phyloP scores from a whole-genome alignment of 2,329 filamentous ascomycete genomes.

The Davidsoniella australis region DNA sequence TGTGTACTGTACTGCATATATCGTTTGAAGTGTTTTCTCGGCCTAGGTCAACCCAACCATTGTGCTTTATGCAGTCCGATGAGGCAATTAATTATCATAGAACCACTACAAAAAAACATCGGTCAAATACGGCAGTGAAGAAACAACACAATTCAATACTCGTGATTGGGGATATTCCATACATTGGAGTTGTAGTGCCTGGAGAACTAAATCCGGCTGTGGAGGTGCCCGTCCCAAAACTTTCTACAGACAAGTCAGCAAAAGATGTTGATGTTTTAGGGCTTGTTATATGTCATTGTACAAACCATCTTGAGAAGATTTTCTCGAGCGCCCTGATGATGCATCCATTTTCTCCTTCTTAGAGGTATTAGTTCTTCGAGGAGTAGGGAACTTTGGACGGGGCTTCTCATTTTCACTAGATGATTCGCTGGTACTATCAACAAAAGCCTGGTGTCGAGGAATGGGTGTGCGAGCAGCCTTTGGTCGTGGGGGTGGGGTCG shows the following conservation, averaged over 20 bases:
- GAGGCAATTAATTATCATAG: no score
- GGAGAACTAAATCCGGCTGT: background rate
- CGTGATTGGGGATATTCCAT: background rate
- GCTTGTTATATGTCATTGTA: no score
- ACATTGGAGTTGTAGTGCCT: conserved; percentile 8
- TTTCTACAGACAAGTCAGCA: background rate
- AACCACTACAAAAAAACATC: no score
- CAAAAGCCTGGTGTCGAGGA: conserved; percentile 8
- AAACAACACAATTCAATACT: background rate
- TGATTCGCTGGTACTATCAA: conserved; percentile 9
- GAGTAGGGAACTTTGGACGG: conserved; percentile 4
- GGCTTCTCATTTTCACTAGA: conserved; percentile 4
- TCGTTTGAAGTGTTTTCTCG: no score
- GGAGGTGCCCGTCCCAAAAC: background rate
- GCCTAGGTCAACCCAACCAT: no score
- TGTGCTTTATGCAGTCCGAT: no score
- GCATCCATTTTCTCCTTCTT: background rate
- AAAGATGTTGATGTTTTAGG: no score
- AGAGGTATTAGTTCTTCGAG: background rate
- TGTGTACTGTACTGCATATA: no score
- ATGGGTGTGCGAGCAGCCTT: background rate
- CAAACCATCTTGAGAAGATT: conserved; percentile 1
- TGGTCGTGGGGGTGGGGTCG: conserved; percentile 5
- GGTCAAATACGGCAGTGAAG: no score
- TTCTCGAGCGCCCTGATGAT: background rate